Conservation (phyloP, 2,329 filamentous ascomycete genomes). For the Penicillium psychrosexuale region DNA sequence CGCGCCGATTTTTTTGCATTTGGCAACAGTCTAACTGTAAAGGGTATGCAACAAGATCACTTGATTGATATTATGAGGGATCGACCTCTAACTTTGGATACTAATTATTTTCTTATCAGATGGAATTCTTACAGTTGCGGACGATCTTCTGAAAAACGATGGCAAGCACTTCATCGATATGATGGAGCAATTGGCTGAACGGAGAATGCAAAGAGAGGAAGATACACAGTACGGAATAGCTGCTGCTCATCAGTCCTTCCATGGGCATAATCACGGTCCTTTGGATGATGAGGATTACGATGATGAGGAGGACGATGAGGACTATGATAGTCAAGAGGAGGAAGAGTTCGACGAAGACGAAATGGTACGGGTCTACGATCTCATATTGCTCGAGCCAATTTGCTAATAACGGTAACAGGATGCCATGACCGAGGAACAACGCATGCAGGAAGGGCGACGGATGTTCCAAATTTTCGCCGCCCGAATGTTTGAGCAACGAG, state of each 20-base stretch:
- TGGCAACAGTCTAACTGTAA: constrained; percentile 93
- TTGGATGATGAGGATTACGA: constrained; percentile 72
- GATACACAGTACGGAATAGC: constrained; percentile 71
- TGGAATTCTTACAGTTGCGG: constrained; percentile 96
- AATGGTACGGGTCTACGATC: constrained; percentile 49
- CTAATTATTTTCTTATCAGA: constrained; percentile 51
- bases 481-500: constrained; percentile 97
- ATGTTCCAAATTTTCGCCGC: constrained; percentile 99
- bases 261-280: constrained; percentile 72
- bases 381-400: neutral
- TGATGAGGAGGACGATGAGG: constrained; percentile 67
- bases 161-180: constrained; percentile 99
- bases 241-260: constrained; percentile 55
- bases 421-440: constrained; percentile 94
- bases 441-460: constrained; percentile 95
- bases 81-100: constrained; percentile 37
- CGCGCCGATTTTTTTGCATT: constrained; percentile 91
- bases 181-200: constrained; percentile 99
- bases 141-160: constrained; percentile 97
- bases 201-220: constrained; percentile 94
- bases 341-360: constrained; percentile 66
- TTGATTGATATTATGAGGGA: constrained; percentile 15
- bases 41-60: constrained; percentile 54
- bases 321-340: constrained; percentile 61
- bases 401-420: constrained; percentile 61